Conservation (phyloP, 2,329 filamentous ascomycete genomes). For the Fusarium piperis region DNA sequence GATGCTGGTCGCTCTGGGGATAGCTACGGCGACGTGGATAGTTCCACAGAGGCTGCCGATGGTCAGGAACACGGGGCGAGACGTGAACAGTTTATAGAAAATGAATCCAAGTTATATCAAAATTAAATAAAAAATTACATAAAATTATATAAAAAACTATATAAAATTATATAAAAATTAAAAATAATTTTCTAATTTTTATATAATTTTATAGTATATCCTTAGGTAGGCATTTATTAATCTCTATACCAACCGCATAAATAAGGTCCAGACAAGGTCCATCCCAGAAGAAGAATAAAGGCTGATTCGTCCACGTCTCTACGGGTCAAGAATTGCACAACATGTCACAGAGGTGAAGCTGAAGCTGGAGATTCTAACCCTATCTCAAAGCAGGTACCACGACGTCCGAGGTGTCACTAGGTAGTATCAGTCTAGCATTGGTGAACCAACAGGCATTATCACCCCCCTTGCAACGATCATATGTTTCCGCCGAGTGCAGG, state of each 20-base stretch:
- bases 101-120: no score
- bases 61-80: neutral
- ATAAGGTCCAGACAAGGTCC: neutral
- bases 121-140: no score
- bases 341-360: neutral
- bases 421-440: neutral
- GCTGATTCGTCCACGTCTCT: neutral
- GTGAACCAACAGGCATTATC: neutral
- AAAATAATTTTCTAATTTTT: no score
- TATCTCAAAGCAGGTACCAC: neutral
- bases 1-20: slow-evolving; percentile 14
- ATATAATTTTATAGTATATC: no score
- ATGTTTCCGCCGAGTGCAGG: neutral
- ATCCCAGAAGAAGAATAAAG: neutral
- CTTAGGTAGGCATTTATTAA: no score
- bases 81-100: neutral
- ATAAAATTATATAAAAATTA: no score
- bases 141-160: no score
- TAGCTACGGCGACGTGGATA: slow-evolving; percentile 27
- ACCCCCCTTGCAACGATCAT: neutral
- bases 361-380: neutral
- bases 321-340: neutral
- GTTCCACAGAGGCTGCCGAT: slow-evolving; percentile 1
- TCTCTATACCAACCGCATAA: slow-evolving; percentile 1
- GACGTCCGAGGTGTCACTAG: neutral